These are phyloP conservation scores for Ceratonia siliqua DNA, from an alignment of 306 rosid species.

Conservation along the genomic window DNA sequence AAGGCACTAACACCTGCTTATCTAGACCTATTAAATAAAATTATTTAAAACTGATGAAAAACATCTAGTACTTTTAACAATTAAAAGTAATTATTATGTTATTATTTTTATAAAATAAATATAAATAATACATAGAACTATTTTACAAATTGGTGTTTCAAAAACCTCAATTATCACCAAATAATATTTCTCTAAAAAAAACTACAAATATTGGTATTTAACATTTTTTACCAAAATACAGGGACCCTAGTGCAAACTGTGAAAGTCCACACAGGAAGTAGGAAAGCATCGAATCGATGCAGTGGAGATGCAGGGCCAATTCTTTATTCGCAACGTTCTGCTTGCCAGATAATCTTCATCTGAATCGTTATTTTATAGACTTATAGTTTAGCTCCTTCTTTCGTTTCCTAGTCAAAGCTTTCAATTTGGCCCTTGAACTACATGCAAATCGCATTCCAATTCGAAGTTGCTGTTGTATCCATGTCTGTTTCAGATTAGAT, in stretches of 20 bases:
- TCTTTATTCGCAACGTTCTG: not conserved
- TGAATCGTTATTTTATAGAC: no score
- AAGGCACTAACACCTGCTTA: no score
- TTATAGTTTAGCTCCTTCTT: not conserved
- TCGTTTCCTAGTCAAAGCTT: not conserved
- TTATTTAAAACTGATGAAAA: no score
- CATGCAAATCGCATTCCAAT: not conserved
- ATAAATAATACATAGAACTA: no score
- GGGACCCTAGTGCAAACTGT: not conserved
- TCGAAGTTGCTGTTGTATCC: not conserved
- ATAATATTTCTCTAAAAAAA: no score
- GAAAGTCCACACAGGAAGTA: not conserved
- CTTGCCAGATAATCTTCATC: not conserved
- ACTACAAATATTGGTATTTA: no score
- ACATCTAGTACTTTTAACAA: no score
- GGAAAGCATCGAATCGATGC: not conserved
- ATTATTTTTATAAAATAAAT: no score
- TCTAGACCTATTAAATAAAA: no score
- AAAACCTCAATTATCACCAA: no score
- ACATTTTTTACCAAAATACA: not conserved
- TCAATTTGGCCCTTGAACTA: not conserved
- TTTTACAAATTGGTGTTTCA: no score
- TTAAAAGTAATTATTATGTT: no score
- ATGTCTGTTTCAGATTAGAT: constrained; percentile 35
- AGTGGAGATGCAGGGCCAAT: not conserved